A percentile compares a stretch with the other conserved stretches of the same genome.
phyloP scores from a whole-genome alignment of 2,329 filamentous ascomycete genomes.

The Apiospora marii region DNA sequence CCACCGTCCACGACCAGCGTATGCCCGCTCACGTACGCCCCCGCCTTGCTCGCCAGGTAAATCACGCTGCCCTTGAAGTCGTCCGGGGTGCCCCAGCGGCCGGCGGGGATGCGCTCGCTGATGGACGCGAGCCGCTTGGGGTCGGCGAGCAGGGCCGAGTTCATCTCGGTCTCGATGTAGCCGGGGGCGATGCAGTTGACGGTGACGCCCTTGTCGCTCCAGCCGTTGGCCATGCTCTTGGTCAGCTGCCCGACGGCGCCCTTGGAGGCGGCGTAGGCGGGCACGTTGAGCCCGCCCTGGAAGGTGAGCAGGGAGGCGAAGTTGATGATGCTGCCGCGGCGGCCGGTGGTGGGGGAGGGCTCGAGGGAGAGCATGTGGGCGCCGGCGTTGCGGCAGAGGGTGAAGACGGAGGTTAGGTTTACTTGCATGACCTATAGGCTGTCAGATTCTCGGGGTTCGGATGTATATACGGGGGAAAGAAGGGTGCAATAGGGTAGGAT shows the following conservation, averaged over 20 bases:
- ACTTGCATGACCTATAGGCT: conserved; percentile 88
- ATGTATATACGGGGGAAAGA: neutral
- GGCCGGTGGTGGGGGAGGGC: conserved; percentile 55
- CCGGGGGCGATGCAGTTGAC: conserved; percentile 52
- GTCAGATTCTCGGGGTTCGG: neutral
- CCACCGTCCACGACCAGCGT: conserved; percentile 62
- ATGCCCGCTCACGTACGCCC: conserved; percentile 60
- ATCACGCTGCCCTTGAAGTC: conserved; percentile 59
- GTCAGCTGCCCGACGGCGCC: conserved; percentile 66
- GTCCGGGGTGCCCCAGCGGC: conserved; percentile 56
- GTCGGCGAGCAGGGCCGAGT: conserved; percentile 48
- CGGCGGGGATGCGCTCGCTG: conserved; percentile 57
- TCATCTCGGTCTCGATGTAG: conserved; percentile 56
- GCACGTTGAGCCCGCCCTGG: conserved; percentile 88
- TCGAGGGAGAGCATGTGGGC: conserved; percentile 75
- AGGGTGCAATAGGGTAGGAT: neutral
- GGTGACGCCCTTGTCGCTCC: conserved; percentile 51
- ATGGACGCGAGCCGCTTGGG: conserved; percentile 47
- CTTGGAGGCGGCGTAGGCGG: conserved; percentile 71
- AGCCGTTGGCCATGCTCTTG: conserved; percentile 62
- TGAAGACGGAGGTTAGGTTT: conserved; percentile 85
- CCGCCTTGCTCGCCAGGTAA: conserved; percentile 56
- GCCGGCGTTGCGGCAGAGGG: conserved; percentile 78
- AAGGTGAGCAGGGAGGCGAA: conserved; percentile 82
- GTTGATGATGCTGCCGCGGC: conserved; percentile 77